Base-by-base conservation (phyloP, 1,284 basidiomycete species). In the Ustilago hordei region DNA sequence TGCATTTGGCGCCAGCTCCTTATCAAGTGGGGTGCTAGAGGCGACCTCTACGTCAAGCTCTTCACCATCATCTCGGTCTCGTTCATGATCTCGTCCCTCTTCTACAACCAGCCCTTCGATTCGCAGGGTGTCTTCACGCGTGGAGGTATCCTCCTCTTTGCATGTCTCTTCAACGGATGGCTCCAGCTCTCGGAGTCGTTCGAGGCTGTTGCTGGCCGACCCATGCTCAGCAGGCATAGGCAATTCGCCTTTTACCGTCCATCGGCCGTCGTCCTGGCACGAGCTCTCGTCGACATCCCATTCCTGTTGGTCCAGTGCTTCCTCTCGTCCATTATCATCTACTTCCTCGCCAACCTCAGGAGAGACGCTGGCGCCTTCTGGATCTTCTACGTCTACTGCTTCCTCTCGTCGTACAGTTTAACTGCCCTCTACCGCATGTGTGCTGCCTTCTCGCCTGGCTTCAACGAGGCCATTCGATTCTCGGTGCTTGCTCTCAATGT, bases 311-410 rank as follows among this genome's bases (percentile, higher is more conserved):
- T 86, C 39, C 86, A 87, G 59, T 81, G 84, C 58, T 73, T 86
- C 62, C 70, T 87, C 67, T 88, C 86, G 77, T 72, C 79, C 53
- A 69, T 87, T 47, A 86, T 87, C 70, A 81, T 87, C 73, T 88
- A 84, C 76, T 84, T 85, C 63, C 63, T 83, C 32, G 38, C 75
- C 35, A 75, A 74, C 39, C 56, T 83, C 8, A 32, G 60, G 12
- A 52, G 65, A 2, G 55, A 66, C 19, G 82, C 79, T 2, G 69
- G 62, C 7, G 75, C 81, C n/a, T 88, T 86, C 80, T 87, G 86
- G 74, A 84, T 82, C 91, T 0, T 92, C 91, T 31, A 87, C 92
- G 50, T 83, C 92, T 62, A 62, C 56, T 69, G 75, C 64, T 63
- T 75, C 58, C 45, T 81, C 23, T 55, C 61, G 6, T 84, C 80